phyloP scores from a whole-genome alignment of 352 stramenopile genomes.

The Globisporangium splendens region DNA sequence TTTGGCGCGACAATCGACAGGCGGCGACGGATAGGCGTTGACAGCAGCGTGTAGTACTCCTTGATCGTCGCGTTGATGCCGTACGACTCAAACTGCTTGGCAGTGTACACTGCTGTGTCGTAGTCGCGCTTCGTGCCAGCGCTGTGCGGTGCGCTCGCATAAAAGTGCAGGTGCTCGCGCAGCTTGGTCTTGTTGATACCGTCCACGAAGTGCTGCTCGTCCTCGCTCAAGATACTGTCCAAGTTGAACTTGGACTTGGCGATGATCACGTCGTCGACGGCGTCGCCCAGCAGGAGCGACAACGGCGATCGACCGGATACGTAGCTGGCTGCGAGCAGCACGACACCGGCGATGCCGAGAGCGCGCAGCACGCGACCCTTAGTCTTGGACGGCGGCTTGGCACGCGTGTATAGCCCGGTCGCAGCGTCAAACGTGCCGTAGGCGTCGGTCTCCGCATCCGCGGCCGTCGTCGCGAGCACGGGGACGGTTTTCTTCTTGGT shows the following conservation, averaged over 20 bases:
- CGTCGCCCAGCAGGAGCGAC: too few species aligned
- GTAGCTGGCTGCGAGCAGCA: conserved; percentile 9
- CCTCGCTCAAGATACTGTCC: too few species aligned
- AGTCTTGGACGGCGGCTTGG: not conserved
- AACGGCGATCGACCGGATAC: not conserved
- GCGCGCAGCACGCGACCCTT: conserved; percentile 9
- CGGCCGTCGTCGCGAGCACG: not conserved
- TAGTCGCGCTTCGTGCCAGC: conserved; percentile 49
- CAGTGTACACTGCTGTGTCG: conserved; percentile 57
- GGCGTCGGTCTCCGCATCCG: not conserved
- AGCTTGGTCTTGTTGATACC: conserved; percentile 16
- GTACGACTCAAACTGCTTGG: conserved; percentile 46
- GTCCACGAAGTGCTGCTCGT: too few species aligned
- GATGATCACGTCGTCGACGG: too few species aligned
- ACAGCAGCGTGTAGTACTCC: conserved; percentile 72
- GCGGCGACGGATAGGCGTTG: conserved; percentile 41
- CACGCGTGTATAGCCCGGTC: not conserved
- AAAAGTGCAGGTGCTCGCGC: conserved; percentile 39
- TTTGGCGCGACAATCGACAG: conserved; percentile 44
- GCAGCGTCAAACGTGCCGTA: conserved; percentile 7
- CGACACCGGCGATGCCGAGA: conserved; percentile 2
- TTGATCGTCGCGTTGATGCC: conserved; percentile 65
- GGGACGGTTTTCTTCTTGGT: conserved; percentile 1
- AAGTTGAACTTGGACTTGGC: too few species aligned
- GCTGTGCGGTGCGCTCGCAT: conserved; percentile 43